Conservation (phyloP, 805 yeast genomes). For the Yamadazyma nakazawae region DNA sequence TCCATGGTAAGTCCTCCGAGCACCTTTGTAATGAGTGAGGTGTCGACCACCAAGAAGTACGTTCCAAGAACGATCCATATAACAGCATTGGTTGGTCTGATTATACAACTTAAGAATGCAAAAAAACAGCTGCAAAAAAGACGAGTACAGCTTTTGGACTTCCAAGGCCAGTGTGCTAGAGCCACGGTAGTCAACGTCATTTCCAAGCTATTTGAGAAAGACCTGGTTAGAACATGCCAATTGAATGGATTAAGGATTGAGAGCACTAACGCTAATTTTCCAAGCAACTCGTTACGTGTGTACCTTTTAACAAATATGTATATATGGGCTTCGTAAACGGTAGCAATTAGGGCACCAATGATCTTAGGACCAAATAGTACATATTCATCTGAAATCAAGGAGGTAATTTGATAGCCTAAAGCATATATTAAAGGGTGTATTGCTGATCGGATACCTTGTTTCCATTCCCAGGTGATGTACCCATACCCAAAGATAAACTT, state of each 20-base stretch:
- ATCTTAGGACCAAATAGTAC: slow-evolving; percentile 60
- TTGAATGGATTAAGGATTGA: slow-evolving; percentile 72
- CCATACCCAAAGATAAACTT: slow-evolving; percentile 72
- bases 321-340: slow-evolving; percentile 64
- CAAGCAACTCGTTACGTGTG: slow-evolving; percentile 31
- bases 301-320: slow-evolving; percentile 44
- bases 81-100: slow-evolving; percentile 81
- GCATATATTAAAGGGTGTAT: slow-evolving; percentile 76
- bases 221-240: slow-evolving; percentile 75
- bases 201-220: slow-evolving; percentile 85
- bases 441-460: slow-evolving; percentile 66
- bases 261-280: slow-evolving; percentile 43
- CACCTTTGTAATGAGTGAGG: slow-evolving; percentile 8
- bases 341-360: slow-evolving; percentile 64
- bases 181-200: slow-evolving; percentile 66
- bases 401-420: slow-evolving; percentile 33
- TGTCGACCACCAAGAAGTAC: slow-evolving; percentile 8
- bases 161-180: slow-evolving; percentile 71
- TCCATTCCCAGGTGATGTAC: slow-evolving; percentile 94
- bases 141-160: slow-evolving; percentile 10
- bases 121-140: slow-evolving; percentile 37
- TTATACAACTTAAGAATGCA: slow-evolving; percentile 62
- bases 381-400: slow-evolving; percentile 12
- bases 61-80: slow-evolving; percentile 70
- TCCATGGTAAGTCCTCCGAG: slow-evolving; percentile 18